Conservation (phyloP, 2,329 filamentous ascomycete species). For the Phaeosphaeria sp. region DNA sequence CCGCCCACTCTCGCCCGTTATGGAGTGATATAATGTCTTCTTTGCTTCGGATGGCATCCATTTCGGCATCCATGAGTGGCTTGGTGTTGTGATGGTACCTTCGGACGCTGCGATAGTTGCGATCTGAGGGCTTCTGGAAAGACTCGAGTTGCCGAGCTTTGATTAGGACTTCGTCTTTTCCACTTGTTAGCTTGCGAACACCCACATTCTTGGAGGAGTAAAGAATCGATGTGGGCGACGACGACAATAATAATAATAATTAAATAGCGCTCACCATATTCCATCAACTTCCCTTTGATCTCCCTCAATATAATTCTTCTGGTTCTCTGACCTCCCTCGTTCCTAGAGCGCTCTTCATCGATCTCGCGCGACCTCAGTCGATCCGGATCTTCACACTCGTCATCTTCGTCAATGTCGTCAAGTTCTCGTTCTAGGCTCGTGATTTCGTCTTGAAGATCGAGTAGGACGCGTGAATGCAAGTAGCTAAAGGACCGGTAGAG, state of each 20-base stretch:
- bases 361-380: conserved; percentile 35
- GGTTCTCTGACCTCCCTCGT: conserved; percentile 24
- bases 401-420: conserved; percentile 43
- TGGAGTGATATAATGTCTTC: conserved; percentile 51
- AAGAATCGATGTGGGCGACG: too few relatives aligned
- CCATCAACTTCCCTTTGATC: conserved; percentile 41
- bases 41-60: conserved; percentile 48
- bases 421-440: conserved; percentile 46
- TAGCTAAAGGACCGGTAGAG: conserved; percentile 51
- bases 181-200: background rate
- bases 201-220: background rate
- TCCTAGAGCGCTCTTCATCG: conserved; percentile 25
- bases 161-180: conserved; percentile 47
- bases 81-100: conserved; percentile 46
- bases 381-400: conserved; percentile 28
- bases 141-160: conserved; percentile 47
- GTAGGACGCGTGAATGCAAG: conserved; percentile 48
- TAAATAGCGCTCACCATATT: conserved; percentile 39
- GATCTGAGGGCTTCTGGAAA: conserved; percentile 48
- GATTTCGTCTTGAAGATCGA: conserved; percentile 49
- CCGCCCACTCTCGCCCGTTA: conserved; percentile 50
- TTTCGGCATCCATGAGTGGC: conserved; percentile 45
- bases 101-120: conserved; percentile 49
- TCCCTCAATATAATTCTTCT: conserved; percentile 38
- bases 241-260: background rate